Evolutionary conservation across 2,329 filamentous ascomycete genomes (phyloP), one percentile per base, ranked within the genome.

Genomic region (Lecanicillium sp.): DNA sequence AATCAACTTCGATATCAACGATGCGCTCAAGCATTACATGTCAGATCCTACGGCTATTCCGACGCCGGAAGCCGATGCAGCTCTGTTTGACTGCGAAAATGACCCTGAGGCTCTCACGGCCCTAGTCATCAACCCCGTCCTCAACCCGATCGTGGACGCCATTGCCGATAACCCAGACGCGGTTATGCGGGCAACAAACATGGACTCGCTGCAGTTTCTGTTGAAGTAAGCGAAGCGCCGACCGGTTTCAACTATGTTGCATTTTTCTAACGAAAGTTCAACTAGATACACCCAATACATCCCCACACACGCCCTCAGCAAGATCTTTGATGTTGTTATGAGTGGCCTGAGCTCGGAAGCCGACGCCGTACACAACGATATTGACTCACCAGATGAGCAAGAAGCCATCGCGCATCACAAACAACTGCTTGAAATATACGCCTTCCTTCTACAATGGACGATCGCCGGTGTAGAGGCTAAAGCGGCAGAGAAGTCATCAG

Each of bases 21-120:
- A 95, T 73, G 89, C 90, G 56, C 85, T 97, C 67, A 96, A 95
- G 75, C 81, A 88, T 65, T 98, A 96, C 70, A 87, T 96, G 79
- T 94, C 89, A 69, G 91, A 97, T 65, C 91, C 93, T 8, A 75
- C 83, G 38, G 79, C 81, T 32, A 86, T 97, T 48, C 75, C 86
- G 7, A 96, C 90, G 2, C 84, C 87, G 36, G 91, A 97, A 65
- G 93, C 90, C 48, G 86, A 93, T 58, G 69, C 83, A 37, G 80
- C 86, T 51, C 80, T 98, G 17, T 77, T 90, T 58, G 91, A 97
- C 64, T 94, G 88, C 78, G 93, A 97, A 72, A 86, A 87, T 65
- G 89, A 96, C 58, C 87, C 89, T 44, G 89, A 96, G 61, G 78
- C 84, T 43, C 79, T 95, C 56, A 88, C 87, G 23, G 82, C 81